A percentile compares a stretch with the other conserved stretches of the same genome.
phyloP scores from a whole-genome alignment of 1,284 basidiomycete genomes.

The Melanopsichium pennsylvanicum region DNA sequence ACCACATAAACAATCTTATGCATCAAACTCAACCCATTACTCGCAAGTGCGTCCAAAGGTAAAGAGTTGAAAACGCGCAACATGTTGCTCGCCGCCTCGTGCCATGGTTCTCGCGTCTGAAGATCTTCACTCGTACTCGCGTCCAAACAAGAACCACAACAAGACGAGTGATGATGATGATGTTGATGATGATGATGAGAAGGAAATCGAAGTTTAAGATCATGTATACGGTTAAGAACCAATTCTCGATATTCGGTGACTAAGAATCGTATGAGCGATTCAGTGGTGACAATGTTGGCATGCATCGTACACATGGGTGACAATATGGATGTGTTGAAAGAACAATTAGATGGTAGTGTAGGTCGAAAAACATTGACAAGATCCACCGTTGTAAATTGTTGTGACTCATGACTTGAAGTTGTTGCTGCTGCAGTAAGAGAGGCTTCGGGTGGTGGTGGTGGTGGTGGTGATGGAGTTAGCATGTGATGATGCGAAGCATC shows the following conservation, averaged over 20 bases:
- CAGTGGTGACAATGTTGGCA: conserved; percentile 53
- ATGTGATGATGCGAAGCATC: no score
- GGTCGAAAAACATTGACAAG: conserved; percentile 47
- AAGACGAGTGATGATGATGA: no score
- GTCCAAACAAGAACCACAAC: not conserved
- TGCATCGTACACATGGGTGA: conserved; percentile 52
- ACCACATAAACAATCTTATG: conserved; percentile 49
- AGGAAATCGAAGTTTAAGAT: conserved; percentile 16
- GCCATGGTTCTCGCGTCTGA: conserved; percentile 16
- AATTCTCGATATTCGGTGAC: conserved; percentile 47
- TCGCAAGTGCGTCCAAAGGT: conserved; percentile 47
- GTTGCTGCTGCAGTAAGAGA: no score
- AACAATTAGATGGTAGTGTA: conserved; percentile 31
- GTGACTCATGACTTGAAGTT: no score
- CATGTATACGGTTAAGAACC: conserved; percentile 14
- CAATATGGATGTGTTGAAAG: conserved; percentile 21
- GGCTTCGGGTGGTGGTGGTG: no score
- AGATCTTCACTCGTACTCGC: conserved; percentile 4
- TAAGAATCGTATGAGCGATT: conserved; percentile 47
- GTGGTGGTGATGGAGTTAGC: no score
- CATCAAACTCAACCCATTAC: conserved; percentile 44
- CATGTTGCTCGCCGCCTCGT: conserved; percentile 42
- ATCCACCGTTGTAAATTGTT: conserved; percentile 26
- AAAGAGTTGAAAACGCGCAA: conserved; percentile 34
- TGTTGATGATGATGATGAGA: no score